Percentiles rank a stretch among this genome's conserved stretches.
Evolutionary conservation across 352 stramenopile genomes (phyloP).

Genomic region (Peronospora belbahrii): DNA sequence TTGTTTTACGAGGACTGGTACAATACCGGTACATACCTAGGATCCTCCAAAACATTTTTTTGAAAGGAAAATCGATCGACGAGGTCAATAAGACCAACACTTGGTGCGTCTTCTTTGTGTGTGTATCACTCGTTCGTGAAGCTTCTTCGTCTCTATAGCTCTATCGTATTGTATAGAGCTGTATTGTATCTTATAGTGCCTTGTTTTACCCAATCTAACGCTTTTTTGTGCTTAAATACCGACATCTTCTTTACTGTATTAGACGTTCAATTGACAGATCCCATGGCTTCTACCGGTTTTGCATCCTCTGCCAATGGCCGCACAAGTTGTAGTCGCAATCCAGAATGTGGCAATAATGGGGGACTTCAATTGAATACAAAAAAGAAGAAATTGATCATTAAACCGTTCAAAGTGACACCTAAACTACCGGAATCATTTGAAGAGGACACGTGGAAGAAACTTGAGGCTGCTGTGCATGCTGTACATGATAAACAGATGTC

Average conservation of each 20-base stretch:
- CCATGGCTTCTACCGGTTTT: conserved; percentile 28
- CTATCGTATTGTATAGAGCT: neutral
- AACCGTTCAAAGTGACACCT: conserved; percentile 73
- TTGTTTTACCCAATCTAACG: neutral
- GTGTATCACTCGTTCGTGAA: neutral
- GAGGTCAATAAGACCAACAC: neutral
- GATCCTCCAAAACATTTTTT: neutral
- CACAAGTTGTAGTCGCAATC: conserved; percentile 24
- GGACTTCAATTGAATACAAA: conserved; percentile 20
- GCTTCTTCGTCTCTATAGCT: neutral
- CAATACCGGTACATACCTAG: neutral
- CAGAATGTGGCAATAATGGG: conserved; percentile 24
- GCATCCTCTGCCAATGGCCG: conserved; percentile 15
- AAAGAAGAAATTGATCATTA: conserved; percentile 84
- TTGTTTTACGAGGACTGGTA: neutral
- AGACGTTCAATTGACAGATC: neutral
- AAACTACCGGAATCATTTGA: conserved; percentile 73
- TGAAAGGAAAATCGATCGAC: neutral
- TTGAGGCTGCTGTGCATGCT: conserved; percentile 52
- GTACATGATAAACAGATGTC: conserved; percentile 67
- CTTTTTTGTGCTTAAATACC: neutral
- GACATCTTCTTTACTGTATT: neutral
- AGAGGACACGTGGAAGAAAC: conserved; percentile 64
- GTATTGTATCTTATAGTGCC: neutral
- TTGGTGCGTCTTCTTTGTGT: neutral